Evolutionary conservation across 306 rosid species (phyloP).

Genomic region (Malus domestica): ASM211411v1 NC_041794.1:27941001-27941500

Average conservation of each 20-base stretch:
- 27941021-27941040: neutral
- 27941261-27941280: neutral
- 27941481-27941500: constrained; percentile 17
- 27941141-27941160: neutral
- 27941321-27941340: constrained; percentile 89
- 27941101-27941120: neutral
- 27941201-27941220: neutral
- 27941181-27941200: neutral
- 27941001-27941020: constrained; percentile 1
- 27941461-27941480: constrained; percentile 14
- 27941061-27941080: neutral
- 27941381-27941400: constrained; percentile 94
- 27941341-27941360: constrained; percentile 81
- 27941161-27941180: neutral
- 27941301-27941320: constrained; percentile 22
- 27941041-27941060: neutral
- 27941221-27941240: neutral
- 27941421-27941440: constrained; percentile 49
- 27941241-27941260: neutral
- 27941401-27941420: constrained; percentile 91
- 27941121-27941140: neutral
- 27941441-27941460: constrained; percentile 14
- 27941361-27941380: constrained; percentile 91
- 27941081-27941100: neutral
- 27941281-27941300: neutral